Conservation (phyloP, 345 rosid genomes). For the Moringa oleifera region DNA sequence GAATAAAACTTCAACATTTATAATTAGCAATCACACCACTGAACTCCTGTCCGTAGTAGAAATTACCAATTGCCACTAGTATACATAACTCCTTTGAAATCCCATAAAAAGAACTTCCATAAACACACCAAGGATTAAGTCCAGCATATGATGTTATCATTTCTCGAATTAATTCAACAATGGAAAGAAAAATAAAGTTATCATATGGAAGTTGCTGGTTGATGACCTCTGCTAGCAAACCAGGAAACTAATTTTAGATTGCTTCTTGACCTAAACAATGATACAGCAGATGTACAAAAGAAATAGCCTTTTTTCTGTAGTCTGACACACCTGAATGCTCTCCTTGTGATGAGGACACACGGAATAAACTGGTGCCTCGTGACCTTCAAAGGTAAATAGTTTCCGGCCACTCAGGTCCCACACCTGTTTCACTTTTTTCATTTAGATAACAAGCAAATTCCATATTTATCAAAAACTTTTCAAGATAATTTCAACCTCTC, state of each 20-base stretch:
- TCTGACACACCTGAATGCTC: constrained; percentile 61
- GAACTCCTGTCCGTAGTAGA: neutral
- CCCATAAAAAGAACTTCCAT: neutral
- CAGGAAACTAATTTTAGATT: neutral
- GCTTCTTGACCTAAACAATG: neutral
- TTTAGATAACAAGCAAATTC: constrained; percentile 18
- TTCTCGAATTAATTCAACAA: neutral
- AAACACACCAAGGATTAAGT: neutral
- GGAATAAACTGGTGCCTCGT: constrained; percentile 80
- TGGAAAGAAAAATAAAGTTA: too few relatives aligned
- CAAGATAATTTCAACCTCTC: constrained; percentile 10
- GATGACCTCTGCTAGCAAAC: too few relatives aligned
- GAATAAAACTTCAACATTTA: constrained; percentile 1
- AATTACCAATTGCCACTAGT: neutral
- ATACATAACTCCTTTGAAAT: neutral
- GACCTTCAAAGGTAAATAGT: constrained; percentile 76
- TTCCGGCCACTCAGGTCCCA: constrained; percentile 67
- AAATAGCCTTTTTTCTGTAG: neutral
- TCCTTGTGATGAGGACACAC: constrained; percentile 91
- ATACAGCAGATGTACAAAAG: neutral
- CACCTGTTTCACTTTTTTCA: constrained; percentile 51
- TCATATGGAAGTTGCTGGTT: neutral
- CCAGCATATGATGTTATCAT: neutral
- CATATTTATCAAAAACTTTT: constrained; percentile 8
- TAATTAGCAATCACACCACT: neutral